Evolutionary conservation across 2,329 filamentous ascomycete genomes (phyloP).

Genomic region (Ophiostoma ips): DNA sequence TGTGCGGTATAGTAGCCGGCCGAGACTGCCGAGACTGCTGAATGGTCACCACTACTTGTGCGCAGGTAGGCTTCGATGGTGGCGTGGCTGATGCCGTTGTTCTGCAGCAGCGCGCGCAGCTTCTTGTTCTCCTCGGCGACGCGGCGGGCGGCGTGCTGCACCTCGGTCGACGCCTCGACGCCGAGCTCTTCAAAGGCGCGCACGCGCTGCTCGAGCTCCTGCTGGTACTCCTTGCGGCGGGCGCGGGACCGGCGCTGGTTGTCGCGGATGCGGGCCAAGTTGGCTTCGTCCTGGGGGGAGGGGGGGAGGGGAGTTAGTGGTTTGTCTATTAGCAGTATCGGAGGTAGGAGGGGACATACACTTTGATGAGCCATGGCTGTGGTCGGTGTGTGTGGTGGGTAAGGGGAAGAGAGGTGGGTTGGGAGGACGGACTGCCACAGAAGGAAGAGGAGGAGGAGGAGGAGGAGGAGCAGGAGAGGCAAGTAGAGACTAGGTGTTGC

Average conservation of each 20-base stretch:
- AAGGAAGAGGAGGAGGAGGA: background rate
- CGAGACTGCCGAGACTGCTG: background rate
- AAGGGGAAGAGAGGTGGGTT: background rate
- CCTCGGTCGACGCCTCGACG: conserved; percentile 54
- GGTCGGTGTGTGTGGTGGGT: background rate
- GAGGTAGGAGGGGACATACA: background rate
- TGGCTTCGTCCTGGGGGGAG: conserved; percentile 13
- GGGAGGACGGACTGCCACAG: too few species aligned
- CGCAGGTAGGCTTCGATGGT: conserved; percentile 33
- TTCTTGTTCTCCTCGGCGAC: conserved; percentile 58
- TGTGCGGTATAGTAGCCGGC: background rate
- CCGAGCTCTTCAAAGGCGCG: conserved; percentile 50
- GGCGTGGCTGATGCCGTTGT: conserved; percentile 41
- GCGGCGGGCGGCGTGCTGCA: conserved; percentile 53
- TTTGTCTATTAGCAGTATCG: background rate
- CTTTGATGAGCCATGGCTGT: conserved; percentile 4
- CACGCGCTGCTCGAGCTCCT: conserved; percentile 52
- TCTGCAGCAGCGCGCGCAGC: conserved; percentile 43
- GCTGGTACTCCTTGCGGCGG: conserved; percentile 57
- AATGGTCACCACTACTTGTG: conserved; percentile 1
- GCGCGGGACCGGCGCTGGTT: conserved; percentile 67
- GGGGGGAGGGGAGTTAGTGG: too few species aligned
- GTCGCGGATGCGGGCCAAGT: conserved; percentile 49
- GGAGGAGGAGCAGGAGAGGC: too few species aligned
- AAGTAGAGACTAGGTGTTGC: too few species aligned